phyloP scores from a whole-genome alignment of 2,329 filamentous ascomycete species.

The Cercospora sojina region DNA sequence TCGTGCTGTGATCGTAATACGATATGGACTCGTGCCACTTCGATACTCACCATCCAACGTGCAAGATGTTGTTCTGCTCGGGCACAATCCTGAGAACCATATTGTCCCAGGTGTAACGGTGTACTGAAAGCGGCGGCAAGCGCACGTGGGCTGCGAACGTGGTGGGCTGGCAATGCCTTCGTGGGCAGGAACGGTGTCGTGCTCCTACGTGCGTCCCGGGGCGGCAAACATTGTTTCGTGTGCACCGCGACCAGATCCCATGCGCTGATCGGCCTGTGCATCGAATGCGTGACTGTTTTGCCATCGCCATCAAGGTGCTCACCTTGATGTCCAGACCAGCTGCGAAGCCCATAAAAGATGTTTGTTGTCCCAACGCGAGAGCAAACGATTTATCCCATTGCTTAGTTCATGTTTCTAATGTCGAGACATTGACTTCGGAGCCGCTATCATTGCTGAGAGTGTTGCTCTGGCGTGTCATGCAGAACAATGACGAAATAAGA shows the following conservation, averaged over 20 bases:
- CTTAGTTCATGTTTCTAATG: neutral
- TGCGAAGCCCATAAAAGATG: neutral
- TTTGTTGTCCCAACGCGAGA: neutral
- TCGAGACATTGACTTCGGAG: neutral
- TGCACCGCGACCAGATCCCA: neutral
- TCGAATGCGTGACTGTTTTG: neutral
- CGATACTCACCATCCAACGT: neutral
- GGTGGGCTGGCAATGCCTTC: neutral
- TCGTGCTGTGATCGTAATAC: neutral
- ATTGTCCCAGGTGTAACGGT: neutral
- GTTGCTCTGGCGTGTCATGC: neutral
- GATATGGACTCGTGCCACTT: neutral
- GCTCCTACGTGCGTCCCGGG: neutral
- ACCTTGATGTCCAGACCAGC: constrained; percentile 12
- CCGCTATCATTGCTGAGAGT: neutral
- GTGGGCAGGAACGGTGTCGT: neutral
- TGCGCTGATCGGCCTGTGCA: neutral
- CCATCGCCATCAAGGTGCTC: constrained; percentile 13
- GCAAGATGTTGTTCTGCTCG: neutral
- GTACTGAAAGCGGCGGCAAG: neutral
- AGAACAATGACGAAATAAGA: neutral
- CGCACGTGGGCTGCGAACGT: neutral
- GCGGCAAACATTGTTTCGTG: neutral
- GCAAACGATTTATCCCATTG: neutral
- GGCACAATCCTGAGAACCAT: neutral